These are phyloP conservation scores for Phoenix roebelenii DNA, from an alignment of 176 grass and related monocot genomes.

Conservation along the genomic window DNA sequence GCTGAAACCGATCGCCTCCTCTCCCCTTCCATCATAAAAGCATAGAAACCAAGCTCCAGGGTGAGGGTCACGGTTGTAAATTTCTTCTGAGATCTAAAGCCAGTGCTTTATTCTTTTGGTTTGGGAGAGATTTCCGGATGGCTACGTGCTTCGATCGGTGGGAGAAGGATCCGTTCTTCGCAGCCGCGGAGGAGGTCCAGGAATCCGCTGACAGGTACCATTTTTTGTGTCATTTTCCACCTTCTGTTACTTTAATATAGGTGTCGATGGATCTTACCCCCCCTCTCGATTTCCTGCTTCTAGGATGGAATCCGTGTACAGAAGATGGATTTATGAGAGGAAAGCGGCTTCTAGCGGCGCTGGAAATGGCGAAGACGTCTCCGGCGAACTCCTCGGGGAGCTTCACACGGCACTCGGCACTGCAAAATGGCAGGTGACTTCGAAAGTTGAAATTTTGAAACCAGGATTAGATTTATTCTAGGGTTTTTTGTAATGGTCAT, in stretches of 20 bases:
- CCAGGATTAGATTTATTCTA: too few species aligned
- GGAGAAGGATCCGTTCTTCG: conserved; percentile 4
- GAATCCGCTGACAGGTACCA: conserved; percentile 4
- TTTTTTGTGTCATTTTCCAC: background rate
- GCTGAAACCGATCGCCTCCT: too few species aligned
- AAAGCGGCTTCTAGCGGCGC: background rate
- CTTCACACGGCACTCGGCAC: conserved; percentile 66
- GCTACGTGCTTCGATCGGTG: background rate
- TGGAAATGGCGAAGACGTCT: conserved; percentile 1
- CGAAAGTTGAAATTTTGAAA: too few species aligned
- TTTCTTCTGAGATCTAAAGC: too few species aligned
- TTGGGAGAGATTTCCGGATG: background rate
- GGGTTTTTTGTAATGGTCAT: too few species aligned
- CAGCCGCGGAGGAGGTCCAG: conserved; percentile 3
- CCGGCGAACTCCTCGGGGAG: conserved; percentile 36
- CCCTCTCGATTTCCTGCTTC: background rate
- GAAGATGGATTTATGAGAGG: background rate
- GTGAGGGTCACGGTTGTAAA: too few species aligned
- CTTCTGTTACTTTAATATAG: background rate
- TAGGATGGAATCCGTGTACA: conserved; percentile 10
- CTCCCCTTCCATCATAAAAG: too few species aligned
- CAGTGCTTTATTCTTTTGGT: too few species aligned
- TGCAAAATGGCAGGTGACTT: conserved; percentile 46
- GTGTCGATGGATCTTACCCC: too few species aligned
- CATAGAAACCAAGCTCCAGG: too few species aligned